Conservation (phyloP, 1,139 yeast species). For the Taiozyma sp. region DNA sequence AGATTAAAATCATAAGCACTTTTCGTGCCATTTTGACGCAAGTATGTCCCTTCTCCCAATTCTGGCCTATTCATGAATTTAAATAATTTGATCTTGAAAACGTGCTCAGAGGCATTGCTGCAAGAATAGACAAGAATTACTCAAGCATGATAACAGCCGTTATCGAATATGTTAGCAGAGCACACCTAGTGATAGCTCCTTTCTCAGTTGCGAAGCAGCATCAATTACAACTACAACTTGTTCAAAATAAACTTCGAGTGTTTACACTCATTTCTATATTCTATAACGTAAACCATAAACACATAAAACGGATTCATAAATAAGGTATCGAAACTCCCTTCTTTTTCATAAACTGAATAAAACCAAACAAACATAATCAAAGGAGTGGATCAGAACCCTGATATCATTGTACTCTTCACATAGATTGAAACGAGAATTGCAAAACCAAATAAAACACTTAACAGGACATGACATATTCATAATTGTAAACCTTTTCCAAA, state of each 20-base stretch:
- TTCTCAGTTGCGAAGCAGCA: too few relatives aligned
- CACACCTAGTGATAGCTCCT: too few relatives aligned
- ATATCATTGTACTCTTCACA: neutral
- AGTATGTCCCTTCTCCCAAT: neutral
- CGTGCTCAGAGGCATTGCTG: neutral
- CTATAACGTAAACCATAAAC: constrained; percentile 5
- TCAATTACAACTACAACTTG: neutral
- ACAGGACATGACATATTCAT: neutral
- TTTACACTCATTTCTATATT: constrained; percentile 1
- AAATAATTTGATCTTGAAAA: neutral
- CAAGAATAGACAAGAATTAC: too few relatives aligned
- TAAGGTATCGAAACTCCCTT: neutral
- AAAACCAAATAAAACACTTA: neutral
- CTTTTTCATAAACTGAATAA: neutral
- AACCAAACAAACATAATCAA: neutral
- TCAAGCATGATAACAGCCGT: too few relatives aligned
- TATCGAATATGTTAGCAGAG: too few relatives aligned
- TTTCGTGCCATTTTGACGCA: neutral
- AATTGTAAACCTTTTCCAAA: neutral
- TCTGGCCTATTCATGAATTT: neutral
- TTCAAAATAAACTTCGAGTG: neutral
- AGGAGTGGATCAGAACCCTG: neutral
- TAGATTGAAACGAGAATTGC: neutral
- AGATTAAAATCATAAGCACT: neutral
- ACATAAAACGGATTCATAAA: neutral